These are phyloP conservation scores for Colletotrichum sp. DNA, from an alignment of 2,329 filamentous ascomycete species.

Conservation along the genomic window DNA sequence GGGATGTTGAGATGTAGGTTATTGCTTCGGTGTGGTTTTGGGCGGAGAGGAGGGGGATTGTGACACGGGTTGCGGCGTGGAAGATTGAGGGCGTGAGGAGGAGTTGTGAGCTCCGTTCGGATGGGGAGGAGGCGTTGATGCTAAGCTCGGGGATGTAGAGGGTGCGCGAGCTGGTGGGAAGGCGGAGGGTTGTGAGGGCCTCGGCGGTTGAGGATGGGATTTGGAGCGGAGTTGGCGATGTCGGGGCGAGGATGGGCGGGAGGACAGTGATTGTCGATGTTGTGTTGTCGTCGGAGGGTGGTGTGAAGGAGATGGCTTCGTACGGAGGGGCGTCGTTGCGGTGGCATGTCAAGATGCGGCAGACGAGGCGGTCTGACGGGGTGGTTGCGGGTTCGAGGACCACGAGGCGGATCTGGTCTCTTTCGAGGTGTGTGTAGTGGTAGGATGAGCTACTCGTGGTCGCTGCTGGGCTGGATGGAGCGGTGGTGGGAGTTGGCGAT, in stretches of 20 bases:
- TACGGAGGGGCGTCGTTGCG: not conserved
- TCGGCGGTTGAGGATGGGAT: not conserved
- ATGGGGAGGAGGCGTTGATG: conserved; percentile 24
- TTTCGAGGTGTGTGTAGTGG: not conserved
- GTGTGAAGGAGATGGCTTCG: not conserved
- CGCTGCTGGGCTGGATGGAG: not conserved
- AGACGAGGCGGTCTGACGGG: not conserved
- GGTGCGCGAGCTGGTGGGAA: not conserved
- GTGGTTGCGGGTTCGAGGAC: not conserved
- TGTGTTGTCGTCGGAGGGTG: not conserved
- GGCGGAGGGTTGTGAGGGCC: not conserved
- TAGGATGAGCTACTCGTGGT: not conserved
- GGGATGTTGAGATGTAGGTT: not conserved
- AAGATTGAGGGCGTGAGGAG: conserved; percentile 27
- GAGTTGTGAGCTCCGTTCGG: conserved; percentile 26
- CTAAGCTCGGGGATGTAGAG: conserved; percentile 31
- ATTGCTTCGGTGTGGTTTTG: not conserved
- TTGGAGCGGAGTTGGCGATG: not conserved
- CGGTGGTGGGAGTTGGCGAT: not conserved
- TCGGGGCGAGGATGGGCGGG: not conserved
- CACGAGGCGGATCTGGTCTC: not conserved
- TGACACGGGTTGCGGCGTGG: conserved; percentile 23
- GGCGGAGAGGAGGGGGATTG: conserved; percentile 24
- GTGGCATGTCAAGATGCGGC: not conserved
- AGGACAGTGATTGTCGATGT: not conserved